phyloP scores from a whole-genome alignment of 768 basidiomycete species.

The Leccinellum luteum region DNA sequence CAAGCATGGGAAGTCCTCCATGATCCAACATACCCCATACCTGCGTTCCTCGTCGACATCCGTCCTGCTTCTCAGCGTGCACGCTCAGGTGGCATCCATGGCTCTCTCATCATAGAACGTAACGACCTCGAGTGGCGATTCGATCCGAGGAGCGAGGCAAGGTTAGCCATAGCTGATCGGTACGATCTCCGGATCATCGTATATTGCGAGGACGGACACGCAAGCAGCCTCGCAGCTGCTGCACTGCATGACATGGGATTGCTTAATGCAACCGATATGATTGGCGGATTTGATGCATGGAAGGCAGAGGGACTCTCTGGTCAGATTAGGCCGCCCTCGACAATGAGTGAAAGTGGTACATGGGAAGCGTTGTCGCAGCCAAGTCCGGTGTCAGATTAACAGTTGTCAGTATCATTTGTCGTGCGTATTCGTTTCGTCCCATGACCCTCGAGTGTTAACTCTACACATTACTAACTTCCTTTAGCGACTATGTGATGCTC shows the following conservation, averaged over 20 bases:
- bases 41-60: constrained; percentile 77
- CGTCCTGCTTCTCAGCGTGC: constrained; percentile 62
- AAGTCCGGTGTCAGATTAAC: constrained; percentile 24
- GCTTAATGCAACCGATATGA: constrained; percentile 72
- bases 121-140: constrained; percentile 80
- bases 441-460: neutral
- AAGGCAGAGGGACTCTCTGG: constrained; percentile 63
- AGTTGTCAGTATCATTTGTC: neutral
- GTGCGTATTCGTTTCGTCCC: constrained; percentile 2
- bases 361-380: constrained; percentile 31
- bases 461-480: neutral
- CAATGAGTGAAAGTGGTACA: constrained; percentile 28
- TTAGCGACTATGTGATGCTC: neutral
- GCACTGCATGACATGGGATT: constrained; percentile 68
- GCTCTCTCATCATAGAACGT: constrained; percentile 71
- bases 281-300: constrained; percentile 76
- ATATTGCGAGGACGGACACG: constrained; percentile 71
- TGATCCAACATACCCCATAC: constrained; percentile 49
- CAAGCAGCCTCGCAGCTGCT: constrained; percentile 70
- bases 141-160: constrained; percentile 61
- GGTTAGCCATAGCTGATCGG: constrained; percentile 65
- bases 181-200: constrained; percentile 75
- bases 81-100: constrained; percentile 56
- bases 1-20: constrained; percentile 62
- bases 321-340: constrained; percentile 35